These are phyloP conservation scores for Calonectria hongkongensis DNA, from an alignment of 2,329 filamentous ascomycete species.

Conservation along the genomic window DNA sequence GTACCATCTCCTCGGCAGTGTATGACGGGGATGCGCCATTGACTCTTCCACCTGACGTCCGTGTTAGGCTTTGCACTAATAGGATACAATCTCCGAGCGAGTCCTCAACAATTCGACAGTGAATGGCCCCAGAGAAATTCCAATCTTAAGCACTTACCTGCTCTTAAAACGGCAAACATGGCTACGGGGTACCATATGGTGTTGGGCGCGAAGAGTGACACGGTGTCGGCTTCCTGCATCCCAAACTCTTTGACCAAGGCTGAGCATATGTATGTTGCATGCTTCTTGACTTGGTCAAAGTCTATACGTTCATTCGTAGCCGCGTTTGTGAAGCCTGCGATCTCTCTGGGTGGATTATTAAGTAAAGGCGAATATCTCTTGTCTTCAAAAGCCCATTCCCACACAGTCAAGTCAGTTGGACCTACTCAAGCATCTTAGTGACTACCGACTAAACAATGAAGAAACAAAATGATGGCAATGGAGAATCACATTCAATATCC, in stretches of 20 bases:
- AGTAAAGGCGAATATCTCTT: constrained; percentile 25
- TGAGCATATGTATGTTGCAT: constrained; percentile 28
- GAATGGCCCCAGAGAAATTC: too few relatives aligned
- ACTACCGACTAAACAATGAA: not conserved
- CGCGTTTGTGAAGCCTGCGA: constrained; percentile 35
- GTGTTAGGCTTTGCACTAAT: not conserved
- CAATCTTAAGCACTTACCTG: constrained; percentile 11
- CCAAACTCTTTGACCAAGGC: constrained; percentile 25
- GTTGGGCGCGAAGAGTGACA: constrained; percentile 30
- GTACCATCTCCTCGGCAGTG: constrained; percentile 30
- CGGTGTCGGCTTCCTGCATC: constrained; percentile 19
- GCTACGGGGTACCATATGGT: constrained; percentile 40
- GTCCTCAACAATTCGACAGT: too few relatives aligned
- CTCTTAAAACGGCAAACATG: constrained; percentile 35
- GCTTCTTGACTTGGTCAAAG: constrained; percentile 34
- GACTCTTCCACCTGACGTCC: constrained; percentile 5
- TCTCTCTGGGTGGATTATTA: constrained; percentile 6
- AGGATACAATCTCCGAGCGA: too few relatives aligned
- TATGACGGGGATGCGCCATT: constrained; percentile 39
- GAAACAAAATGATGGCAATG: not conserved
- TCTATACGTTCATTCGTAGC: constrained; percentile 27
- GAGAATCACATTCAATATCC: constrained; percentile 14
- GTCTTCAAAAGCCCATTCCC: constrained; percentile 41
- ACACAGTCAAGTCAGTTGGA: constrained; percentile 31
- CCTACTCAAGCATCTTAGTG: not conserved